Conservation (phyloP, 2,329 filamentous ascomycete genomes). For the Aspergillus bombycis region DNA sequence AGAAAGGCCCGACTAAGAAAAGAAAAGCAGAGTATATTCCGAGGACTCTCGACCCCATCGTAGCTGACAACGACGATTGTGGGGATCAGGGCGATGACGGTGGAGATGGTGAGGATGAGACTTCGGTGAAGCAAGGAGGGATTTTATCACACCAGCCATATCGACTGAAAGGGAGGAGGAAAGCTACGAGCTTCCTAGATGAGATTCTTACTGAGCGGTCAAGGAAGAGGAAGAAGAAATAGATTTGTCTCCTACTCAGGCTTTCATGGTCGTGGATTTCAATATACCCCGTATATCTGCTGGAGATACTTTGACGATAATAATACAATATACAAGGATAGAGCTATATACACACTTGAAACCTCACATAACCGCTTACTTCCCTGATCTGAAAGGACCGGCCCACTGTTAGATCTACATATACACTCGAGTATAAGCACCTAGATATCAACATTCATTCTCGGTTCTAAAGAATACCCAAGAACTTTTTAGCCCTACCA, state of each 20-base stretch:
- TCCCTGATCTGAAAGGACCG: background rate
- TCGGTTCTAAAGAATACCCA: conserved; percentile 22
- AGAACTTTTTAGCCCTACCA: conserved; percentile 25
- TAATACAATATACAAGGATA: conserved; percentile 4
- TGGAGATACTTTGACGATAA: background rate
- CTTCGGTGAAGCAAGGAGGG: conserved; percentile 11
- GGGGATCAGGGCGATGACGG: conserved; percentile 1
- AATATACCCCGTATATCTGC: background rate
- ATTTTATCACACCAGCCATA: conserved; percentile 16
- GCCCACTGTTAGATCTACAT: conserved; percentile 11
- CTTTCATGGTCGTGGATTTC: background rate
- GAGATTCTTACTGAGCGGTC: conserved; percentile 52
- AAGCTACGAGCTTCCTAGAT: conserved; percentile 56
- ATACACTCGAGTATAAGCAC: conserved; percentile 19
- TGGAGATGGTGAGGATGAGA: conserved; percentile 12
- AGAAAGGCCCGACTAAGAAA: conserved; percentile 26
- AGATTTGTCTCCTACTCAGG: conserved; percentile 8
- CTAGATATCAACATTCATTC: conserved; percentile 26
- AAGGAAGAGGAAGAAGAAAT: conserved; percentile 55
- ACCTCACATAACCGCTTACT: background rate
- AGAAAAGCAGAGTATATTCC: conserved; percentile 10
- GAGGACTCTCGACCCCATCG: background rate
- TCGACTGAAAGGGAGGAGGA: conserved; percentile 38
- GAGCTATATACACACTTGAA: conserved; percentile 6
- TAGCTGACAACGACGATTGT: background rate